A percentile compares a stretch with the other conserved stretches of the same genome.
Conservation (phyloP, 2,329 filamentous ascomycete species). For the Chaetomiaceae sp. region DNA sequence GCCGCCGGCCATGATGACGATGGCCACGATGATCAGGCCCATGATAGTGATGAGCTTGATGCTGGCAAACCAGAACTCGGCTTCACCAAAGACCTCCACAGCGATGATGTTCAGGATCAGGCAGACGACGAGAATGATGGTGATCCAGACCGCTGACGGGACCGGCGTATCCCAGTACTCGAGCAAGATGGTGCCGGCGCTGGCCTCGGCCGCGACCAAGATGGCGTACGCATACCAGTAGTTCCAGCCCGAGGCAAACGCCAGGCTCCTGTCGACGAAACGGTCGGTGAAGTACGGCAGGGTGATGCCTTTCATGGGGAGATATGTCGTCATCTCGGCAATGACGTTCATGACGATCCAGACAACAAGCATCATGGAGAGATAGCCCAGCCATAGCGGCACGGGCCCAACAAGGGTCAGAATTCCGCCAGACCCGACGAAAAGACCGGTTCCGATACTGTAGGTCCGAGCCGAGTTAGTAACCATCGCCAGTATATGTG, state of each 20-base stretch:
- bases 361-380: constrained; percentile 50
- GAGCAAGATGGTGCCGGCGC: constrained; percentile 53
- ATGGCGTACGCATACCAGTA: constrained; percentile 61
- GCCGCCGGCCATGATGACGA: constrained; percentile 54
- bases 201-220: constrained; percentile 53
- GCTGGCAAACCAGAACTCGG: constrained; percentile 57
- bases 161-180: constrained; percentile 55
- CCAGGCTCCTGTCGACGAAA: constrained; percentile 50
- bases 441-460: constrained; percentile 30
- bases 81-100: constrained; percentile 54
- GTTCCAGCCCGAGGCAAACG: constrained; percentile 56
- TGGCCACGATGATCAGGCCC: constrained; percentile 51
- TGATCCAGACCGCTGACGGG: constrained; percentile 54
- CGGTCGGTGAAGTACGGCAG: constrained; percentile 53
- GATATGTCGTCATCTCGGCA: constrained; percentile 51
- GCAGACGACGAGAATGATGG: constrained; percentile 51
- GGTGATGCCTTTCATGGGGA: constrained; percentile 53
- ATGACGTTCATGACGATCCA: constrained; percentile 52
- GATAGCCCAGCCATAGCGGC: constrained; percentile 65
- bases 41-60: constrained; percentile 57
- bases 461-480: not conserved
- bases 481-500: too few relatives aligned
- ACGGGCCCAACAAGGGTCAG: constrained; percentile 48
- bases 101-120: constrained; percentile 53
- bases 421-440: constrained; percentile 27